A percentile compares a stretch with the other conserved stretches of the same genome.
Evolutionary conservation across 768 basidiomycete genomes (phyloP).

Genomic region (Peribolospora baueri): DNA sequence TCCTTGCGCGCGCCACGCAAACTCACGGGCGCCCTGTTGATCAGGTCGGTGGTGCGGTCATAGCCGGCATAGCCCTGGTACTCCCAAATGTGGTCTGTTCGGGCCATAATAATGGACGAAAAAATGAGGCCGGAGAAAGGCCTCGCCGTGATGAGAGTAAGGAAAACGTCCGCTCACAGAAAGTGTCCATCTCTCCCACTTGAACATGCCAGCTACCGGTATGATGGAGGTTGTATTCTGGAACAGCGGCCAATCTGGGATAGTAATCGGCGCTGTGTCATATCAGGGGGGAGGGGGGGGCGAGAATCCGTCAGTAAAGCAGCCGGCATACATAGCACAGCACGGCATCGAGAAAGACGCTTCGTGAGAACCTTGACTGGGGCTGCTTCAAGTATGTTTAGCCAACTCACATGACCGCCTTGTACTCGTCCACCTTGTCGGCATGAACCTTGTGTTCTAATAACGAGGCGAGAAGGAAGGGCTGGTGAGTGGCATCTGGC

Average conservation of each 20-base stretch:
- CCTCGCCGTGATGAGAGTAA: neutral
- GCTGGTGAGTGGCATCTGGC: neutral
- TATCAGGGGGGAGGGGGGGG: neutral
- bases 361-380: neutral
- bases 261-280: conserved; percentile 53
- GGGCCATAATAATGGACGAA: conserved; percentile 16
- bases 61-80: conserved; percentile 82
- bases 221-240: conserved; percentile 54
- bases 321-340: neutral
- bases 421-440: conserved; percentile 55
- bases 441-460: conserved; percentile 71
- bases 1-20: neutral
- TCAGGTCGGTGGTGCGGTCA: conserved; percentile 44
- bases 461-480: conserved; percentile 10
- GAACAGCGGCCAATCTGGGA: conserved; percentile 46
- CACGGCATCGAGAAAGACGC: conserved; percentile 2
- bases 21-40: conserved; percentile 42
- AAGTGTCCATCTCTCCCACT: conserved; percentile 72
- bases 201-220: conserved; percentile 83
- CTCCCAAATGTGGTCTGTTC: conserved; percentile 29
- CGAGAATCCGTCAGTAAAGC: neutral
- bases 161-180: conserved; percentile 25
- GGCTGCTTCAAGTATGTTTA: too few relatives aligned
- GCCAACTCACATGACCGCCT: conserved; percentile 50
- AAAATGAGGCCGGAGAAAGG: neutral